These are phyloP conservation scores for Pseudonitzschia delicatissima DNA, from an alignment of 108 stramenopile species.

Conservation along the genomic window DNA sequence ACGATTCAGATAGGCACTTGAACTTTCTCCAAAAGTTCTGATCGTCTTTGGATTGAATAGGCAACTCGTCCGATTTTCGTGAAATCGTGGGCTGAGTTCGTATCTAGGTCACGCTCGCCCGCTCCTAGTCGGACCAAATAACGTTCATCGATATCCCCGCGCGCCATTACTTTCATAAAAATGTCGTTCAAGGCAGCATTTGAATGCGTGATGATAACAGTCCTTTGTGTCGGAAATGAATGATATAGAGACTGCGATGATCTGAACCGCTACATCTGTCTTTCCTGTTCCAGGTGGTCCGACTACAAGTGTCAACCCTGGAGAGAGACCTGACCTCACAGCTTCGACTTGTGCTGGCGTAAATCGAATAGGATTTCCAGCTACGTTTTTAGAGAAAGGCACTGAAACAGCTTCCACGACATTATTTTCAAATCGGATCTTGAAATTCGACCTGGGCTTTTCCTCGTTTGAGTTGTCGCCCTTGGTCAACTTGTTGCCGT, in stretches of 20 bases:
- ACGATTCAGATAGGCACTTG: conserved; percentile 81
- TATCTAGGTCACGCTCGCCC: conserved; percentile 87
- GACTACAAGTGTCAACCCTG: conserved; percentile 91
- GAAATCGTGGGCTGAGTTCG: conserved; percentile 81
- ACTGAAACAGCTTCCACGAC: conserved; percentile 53
- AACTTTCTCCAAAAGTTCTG: conserved; percentile 82
- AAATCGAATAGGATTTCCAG: conserved; percentile 89
- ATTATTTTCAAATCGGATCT: conserved; percentile 43
- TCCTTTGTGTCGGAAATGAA: conserved; percentile 89
- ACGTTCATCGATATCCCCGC: conserved; percentile 83
- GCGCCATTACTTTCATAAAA: conserved; percentile 94
- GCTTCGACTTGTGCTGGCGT: conserved; percentile 95
- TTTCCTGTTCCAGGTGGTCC: conserved; percentile 97
- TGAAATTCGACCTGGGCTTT: conserved; percentile 45
- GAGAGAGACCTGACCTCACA: conserved; percentile 91
- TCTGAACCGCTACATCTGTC: conserved; percentile 95
- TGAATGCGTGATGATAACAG: conserved; percentile 95
- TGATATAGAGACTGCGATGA: conserved; percentile 94
- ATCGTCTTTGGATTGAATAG: conserved; percentile 84
- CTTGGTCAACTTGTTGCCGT: conserved; percentile 3
- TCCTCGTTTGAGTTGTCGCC: conserved; percentile 1
- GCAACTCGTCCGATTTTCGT: conserved; percentile 88
- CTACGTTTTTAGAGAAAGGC: conserved; percentile 29
- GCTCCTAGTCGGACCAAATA: conserved; percentile 93
- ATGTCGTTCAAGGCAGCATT: conserved; percentile 99